These are phyloP conservation scores for Meyerozyma smithsonii DNA, from an alignment of 1,139 yeast genomes.

Conservation along the genomic window DNA sequence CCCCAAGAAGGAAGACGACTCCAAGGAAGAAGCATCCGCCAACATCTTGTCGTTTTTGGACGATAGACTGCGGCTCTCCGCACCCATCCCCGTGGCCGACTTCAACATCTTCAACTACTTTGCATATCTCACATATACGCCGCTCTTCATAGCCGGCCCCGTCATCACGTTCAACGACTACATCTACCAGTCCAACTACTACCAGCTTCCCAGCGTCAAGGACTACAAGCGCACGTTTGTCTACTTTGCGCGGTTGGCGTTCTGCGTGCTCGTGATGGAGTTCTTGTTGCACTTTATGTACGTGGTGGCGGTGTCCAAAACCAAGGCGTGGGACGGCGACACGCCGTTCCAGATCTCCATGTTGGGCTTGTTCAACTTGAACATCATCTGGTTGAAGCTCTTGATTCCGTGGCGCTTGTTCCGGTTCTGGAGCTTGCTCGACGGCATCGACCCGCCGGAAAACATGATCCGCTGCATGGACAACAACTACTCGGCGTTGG, in stretches of 20 bases:
- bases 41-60: constrained; percentile 20
- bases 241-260: constrained; percentile 63
- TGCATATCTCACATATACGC: constrained; percentile 79
- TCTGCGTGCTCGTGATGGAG: constrained; percentile 86
- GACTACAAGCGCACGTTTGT: constrained; percentile 44
- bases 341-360: constrained; percentile 91
- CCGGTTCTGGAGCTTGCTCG: constrained; percentile 86
- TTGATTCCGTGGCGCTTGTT: constrained; percentile 95
- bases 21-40: constrained; percentile 5
- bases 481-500: constrained; percentile 85
- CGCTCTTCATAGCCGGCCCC: constrained; percentile 94
- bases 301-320: constrained; percentile 86
- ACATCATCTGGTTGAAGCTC: constrained; percentile 87
- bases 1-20: constrained; percentile 20
- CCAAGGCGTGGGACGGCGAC: constrained; percentile 87
- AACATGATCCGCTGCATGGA: constrained; percentile 97
- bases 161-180: constrained; percentile 89
- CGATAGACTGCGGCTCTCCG: constrained; percentile 66
- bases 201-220: constrained; percentile 46
- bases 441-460: constrained; percentile 94
- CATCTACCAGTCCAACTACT: constrained; percentile 59
- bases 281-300: constrained; percentile 79
- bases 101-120: constrained; percentile 63
- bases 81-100: constrained; percentile 56
- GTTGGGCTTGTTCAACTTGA: constrained; percentile 88